Evolutionary conservation across 2,329 filamentous ascomycete genomes (phyloP).

Genomic region (Ophiostoma tasmaniense): DNA sequence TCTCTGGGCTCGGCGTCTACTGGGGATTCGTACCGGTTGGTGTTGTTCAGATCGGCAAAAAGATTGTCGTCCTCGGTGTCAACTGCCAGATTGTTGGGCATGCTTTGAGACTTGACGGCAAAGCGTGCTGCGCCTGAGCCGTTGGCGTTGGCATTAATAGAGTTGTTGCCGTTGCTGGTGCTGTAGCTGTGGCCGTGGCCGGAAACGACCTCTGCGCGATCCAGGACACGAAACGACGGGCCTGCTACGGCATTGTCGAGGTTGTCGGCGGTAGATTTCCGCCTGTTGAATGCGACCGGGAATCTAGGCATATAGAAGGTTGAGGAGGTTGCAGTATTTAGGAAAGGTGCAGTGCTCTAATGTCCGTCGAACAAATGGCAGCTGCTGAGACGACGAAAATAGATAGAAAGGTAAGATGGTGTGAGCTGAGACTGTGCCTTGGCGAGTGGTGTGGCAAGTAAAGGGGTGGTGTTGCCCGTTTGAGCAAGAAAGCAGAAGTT

Average conservation of each 20-base stretch:
- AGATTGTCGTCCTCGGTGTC: constrained; percentile 43
- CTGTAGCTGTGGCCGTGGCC: constrained; percentile 34
- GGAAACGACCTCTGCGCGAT: constrained; percentile 39
- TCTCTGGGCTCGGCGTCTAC: constrained; percentile 3
- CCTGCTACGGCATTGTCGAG: constrained; percentile 44
- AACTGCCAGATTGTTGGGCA: constrained; percentile 31
- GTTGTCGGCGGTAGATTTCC: constrained; percentile 51
- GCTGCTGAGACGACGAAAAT: background rate
- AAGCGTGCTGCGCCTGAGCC: background rate
- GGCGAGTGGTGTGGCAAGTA: background rate
- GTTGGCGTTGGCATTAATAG: constrained; percentile 24
- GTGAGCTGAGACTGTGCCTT: background rate
- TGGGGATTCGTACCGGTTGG: constrained; percentile 39
- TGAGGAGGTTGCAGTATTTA: background rate
- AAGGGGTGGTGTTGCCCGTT: background rate
- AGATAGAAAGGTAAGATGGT: background rate
- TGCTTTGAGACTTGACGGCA: constrained; percentile 31
- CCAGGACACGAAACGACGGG: constrained; percentile 51
- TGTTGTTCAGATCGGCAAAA: constrained; percentile 46
- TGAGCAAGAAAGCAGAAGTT: background rate
- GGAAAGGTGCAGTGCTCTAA: background rate
- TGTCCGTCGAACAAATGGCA: background rate
- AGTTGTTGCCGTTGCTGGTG: constrained; percentile 35
- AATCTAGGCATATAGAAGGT: constrained; percentile 53
- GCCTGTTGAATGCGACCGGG: constrained; percentile 49